phyloP scores from a whole-genome alignment of 495 filamentous ascomycete species.

The Alectoria sarmentosa region DNA sequence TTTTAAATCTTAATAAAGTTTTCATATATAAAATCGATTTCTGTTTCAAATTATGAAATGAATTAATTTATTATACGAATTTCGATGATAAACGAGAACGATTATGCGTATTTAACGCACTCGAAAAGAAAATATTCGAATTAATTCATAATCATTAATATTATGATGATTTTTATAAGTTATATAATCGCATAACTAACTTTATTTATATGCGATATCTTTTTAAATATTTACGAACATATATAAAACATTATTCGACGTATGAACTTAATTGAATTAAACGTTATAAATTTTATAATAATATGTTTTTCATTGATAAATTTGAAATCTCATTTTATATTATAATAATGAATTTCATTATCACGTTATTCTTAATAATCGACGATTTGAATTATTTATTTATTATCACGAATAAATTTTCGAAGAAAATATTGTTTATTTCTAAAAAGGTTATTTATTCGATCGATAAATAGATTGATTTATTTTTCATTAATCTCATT shows the following conservation, averaged over 20 bases:
- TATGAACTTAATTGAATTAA: constrained; percentile 6
- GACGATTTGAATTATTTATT: not conserved
- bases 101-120: too few species aligned
- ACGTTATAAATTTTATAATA: too few species aligned
- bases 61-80: too few species aligned
- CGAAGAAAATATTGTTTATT: not conserved
- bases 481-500: not conserved
- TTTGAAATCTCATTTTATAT: too few species aligned
- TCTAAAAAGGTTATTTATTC: not conserved
- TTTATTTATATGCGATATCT: too few species aligned
- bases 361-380: not conserved
- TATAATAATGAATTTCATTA: too few species aligned
- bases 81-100: not conserved
- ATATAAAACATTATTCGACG: constrained; percentile 4
- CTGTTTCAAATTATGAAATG: not conserved
- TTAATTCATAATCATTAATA: too few species aligned
- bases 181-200: too few species aligned
- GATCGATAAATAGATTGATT: not conserved
- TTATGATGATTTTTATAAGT: too few species aligned
- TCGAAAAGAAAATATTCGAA: too few species aligned
- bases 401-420: constrained; percentile 8
- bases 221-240: not conserved
- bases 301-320: too few species aligned
- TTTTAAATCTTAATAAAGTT: not conserved
- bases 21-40: not conserved